These are phyloP conservation scores for Xerocomellus amylosporus DNA, from an alignment of 768 basidiomycete species.

Conservation along the genomic window DNA sequence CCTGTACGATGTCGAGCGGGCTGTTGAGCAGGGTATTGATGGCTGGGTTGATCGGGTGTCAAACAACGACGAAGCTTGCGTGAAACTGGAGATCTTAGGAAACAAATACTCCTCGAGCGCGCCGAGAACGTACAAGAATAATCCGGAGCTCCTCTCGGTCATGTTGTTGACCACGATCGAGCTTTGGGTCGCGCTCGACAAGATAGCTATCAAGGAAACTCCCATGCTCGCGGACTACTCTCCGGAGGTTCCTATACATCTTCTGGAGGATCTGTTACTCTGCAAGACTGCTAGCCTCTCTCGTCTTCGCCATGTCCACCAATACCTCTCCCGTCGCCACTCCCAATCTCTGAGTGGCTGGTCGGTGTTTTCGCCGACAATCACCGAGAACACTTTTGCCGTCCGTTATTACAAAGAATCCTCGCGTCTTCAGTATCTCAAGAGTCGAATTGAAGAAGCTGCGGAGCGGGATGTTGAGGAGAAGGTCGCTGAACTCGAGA, in stretches of 20 bases:
- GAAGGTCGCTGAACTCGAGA: constrained; percentile 31
- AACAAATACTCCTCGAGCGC: constrained; percentile 29
- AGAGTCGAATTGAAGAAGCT: constrained; percentile 27
- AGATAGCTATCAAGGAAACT: constrained; percentile 10
- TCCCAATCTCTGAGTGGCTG: constrained; percentile 1
- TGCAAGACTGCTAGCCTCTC: constrained; percentile 26
- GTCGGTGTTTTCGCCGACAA: constrained; percentile 35
- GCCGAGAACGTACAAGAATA: constrained; percentile 22
- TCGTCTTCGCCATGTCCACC: constrained; percentile 26
- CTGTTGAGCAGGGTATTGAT: constrained; percentile 31
- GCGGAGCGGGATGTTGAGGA: constrained; percentile 20
- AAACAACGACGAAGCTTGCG: constrained; percentile 1
- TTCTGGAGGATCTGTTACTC: constrained; percentile 30
- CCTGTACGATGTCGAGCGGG: constrained; percentile 38
- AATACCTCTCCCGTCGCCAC: constrained; percentile 35
- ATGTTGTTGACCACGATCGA: constrained; percentile 41
- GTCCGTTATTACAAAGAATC: constrained; percentile 36
- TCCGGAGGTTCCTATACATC: constrained; percentile 28
- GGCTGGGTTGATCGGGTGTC: constrained; percentile 29
- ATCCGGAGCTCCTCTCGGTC: constrained; percentile 38
- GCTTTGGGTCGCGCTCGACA: constrained; percentile 38
- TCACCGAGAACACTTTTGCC: constrained; percentile 25
- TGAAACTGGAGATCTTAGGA: constrained; percentile 22
- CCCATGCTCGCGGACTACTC: constrained; percentile 32
- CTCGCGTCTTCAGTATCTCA: constrained; percentile 21